Evolutionary conservation across 768 basidiomycete species (phyloP).

Genomic region (Scleroderma bovista): DNA sequence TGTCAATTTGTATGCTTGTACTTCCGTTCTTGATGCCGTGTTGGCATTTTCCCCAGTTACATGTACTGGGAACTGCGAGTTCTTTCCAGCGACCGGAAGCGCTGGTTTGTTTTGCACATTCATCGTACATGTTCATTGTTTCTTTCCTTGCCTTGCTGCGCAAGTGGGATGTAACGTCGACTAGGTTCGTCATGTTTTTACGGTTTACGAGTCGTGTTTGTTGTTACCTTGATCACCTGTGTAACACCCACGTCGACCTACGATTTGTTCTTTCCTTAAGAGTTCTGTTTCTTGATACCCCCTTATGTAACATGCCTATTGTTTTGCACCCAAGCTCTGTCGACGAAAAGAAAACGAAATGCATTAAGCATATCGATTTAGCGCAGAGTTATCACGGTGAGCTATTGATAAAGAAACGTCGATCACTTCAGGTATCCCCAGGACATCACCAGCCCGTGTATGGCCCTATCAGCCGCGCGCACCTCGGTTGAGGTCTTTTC

Average conservation of each 20-base stretch:
- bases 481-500: too few species aligned
- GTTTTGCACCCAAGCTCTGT: not conserved
- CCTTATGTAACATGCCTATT: not conserved
- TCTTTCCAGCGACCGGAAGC: not conserved
- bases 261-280: too few species aligned
- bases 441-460: not conserved
- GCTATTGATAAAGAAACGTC: too few species aligned
- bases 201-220: not conserved
- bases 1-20: not conserved
- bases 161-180: not conserved
- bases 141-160: not conserved
- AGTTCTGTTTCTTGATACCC: not conserved
- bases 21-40: not conserved
- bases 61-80: too few species aligned
- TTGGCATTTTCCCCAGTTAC: not conserved
- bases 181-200: not conserved
- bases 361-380: not conserved
- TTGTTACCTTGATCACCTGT: not conserved
- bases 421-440: too few species aligned
- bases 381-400: too few species aligned
- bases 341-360: not conserved
- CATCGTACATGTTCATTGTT: not conserved
- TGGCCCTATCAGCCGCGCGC: too few species aligned
- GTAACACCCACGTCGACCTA: too few species aligned
- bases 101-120: not conserved